phyloP scores from a whole-genome alignment of 2,329 filamentous ascomycete genomes.

The Zalaria sp. region DNA sequence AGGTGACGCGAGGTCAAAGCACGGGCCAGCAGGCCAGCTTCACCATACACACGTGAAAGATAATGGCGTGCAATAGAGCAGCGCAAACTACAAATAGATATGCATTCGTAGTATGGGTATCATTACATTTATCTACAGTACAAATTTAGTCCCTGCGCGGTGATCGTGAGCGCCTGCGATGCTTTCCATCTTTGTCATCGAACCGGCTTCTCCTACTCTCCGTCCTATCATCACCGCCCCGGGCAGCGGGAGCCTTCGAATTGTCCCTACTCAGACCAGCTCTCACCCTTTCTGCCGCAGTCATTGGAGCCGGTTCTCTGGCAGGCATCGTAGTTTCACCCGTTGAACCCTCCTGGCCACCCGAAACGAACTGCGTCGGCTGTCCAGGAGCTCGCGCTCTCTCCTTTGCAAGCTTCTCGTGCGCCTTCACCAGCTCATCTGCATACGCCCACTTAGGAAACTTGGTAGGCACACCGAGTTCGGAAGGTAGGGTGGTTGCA shows the following conservation, averaged over 20 bases:
- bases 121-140: neutral
- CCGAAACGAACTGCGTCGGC: neutral
- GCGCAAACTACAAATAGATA: too few relatives aligned
- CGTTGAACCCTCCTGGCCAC: too few relatives aligned
- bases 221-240: constrained; percentile 1
- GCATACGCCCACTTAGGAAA: constrained; percentile 5
- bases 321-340: too few relatives aligned
- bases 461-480: constrained; percentile 11
- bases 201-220: constrained; percentile 4
- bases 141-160: neutral
- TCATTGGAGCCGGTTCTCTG: too few relatives aligned
- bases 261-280: too few relatives aligned
- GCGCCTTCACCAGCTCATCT: constrained; percentile 3
- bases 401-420: constrained; percentile 5
- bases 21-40: too few relatives aligned
- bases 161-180: constrained; percentile 1
- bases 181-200: neutral
- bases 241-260: too few relatives aligned
- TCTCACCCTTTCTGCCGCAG: too few relatives aligned
- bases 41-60: too few relatives aligned
- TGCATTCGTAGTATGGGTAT: constrained; percentile 1
- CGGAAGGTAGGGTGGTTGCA: constrained; percentile 38
- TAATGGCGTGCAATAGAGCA: too few relatives aligned
- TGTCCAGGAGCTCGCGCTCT: neutral
- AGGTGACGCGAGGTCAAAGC: too few relatives aligned